Percentiles rank a stretch among this genome's conserved stretches.
These are phyloP conservation scores for Tuber microsphaerosporum DNA, from an alignment of 495 filamentous ascomycete species.

Conservation along the genomic window DNA sequence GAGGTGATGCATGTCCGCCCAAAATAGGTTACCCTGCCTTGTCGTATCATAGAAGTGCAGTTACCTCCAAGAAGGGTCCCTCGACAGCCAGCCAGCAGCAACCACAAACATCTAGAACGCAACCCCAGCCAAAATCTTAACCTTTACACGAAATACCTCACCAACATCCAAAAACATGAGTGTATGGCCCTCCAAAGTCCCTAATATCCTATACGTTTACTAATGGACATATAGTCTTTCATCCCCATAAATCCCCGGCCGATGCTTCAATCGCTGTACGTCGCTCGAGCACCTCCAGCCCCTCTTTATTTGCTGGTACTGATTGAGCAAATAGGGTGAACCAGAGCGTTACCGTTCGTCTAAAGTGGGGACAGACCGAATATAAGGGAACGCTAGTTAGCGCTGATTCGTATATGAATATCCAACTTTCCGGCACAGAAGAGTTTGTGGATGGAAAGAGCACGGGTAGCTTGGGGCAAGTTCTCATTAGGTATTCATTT, in stretches of 20 bases:
- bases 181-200: constrained; percentile 19
- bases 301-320: constrained; percentile 9
- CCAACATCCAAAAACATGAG: constrained; percentile 27
- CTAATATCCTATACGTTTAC: constrained; percentile 5
- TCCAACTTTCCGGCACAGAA: constrained; percentile 80
- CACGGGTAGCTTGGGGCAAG: constrained; percentile 75
- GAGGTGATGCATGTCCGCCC: background rate
- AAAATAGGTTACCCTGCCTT: constrained; percentile 20
- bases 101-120: constrained; percentile 2
- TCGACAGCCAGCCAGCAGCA: constrained; percentile 10
- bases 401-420: constrained; percentile 98
- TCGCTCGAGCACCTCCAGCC: constrained; percentile 21
- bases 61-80: constrained; percentile 8
- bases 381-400: constrained; percentile 87
- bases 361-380: constrained; percentile 97
- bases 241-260: constrained; percentile 86
- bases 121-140: constrained; percentile 4
- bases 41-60: background rate
- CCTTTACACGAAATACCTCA: background rate
- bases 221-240: constrained; percentile 47
- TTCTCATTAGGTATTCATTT: constrained; percentile 70
- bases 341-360: constrained; percentile 76
- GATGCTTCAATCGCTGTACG: constrained; percentile 79
- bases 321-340: constrained; percentile 57
- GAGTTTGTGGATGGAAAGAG: constrained; percentile 86